Evolutionary conservation across 2,329 filamentous ascomycete genomes (phyloP), one percentile per base, ranked within the genome.

Genomic region (Magnaporthiopsis incrustans): DNA sequence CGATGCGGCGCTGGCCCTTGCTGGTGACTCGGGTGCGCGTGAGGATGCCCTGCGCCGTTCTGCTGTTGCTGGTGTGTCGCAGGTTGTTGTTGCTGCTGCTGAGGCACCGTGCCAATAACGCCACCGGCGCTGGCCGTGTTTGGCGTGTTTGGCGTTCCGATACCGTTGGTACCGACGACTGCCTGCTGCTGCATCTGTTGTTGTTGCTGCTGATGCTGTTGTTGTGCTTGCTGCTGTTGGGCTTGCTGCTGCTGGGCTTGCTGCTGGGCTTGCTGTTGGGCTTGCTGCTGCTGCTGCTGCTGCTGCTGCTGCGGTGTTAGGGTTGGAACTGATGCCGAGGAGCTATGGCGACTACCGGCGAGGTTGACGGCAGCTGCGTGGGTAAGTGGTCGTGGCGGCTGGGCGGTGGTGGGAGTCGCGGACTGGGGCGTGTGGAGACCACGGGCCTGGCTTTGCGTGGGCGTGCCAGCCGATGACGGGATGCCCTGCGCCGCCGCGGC

Each of bases 1-100:
- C 92, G 92, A 59, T 78, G 75, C 58, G 84, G 77, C 73, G 82
- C 71, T 22, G 75, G 71, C 35, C 66, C 70, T 30, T 70, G 68
- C 56, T 69, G 69, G 35, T 64, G 73, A 66, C 67, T 68, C 65
- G 68, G 70, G 27, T 62, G 25, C 22, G 56, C 61, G 69, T 62
- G 61, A 33, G 64, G 71, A 65, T 64, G 30, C 66, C 63, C 25
- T 76, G 73, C 71, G 70, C 67, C 71, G 68, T 61, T 70, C 69
- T 57, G 70, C 38, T 65, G 66, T 22, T 33, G 25, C 35, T 63
- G 60, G 38, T 62, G 60, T 4, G 15, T 6, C 53, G n/a, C 22
- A 15, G 50, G 60, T 22, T 62, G 60, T 68, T 32, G 67, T 70
- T 61, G 60, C 68, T 32, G 67, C 70, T 26, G 56, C 64, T 64